A percentile compares a stretch with the other conserved stretches of the same genome.
Evolutionary conservation across 148 eudicot species (phyloP).

Genomic region (Gaultheria prostrata): DNA sequence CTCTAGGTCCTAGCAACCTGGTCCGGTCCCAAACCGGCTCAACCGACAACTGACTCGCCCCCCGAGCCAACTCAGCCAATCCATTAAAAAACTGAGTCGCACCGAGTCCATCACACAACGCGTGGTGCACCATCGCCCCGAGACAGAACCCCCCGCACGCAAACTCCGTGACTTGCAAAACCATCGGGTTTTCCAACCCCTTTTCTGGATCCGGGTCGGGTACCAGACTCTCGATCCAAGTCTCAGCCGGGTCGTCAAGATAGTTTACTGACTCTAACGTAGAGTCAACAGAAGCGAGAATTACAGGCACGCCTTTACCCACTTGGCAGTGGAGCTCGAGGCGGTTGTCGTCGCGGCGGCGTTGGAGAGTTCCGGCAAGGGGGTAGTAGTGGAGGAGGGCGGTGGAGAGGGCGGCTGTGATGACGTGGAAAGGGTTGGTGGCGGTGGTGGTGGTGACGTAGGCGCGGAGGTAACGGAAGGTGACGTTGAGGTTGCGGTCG

Average conservation of each 20-base stretch:
- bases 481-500: slow-evolving; percentile 59
- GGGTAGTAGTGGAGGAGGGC: slow-evolving; percentile 54
- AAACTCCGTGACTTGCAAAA: slow-evolving; percentile 49
- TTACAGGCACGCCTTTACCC: slow-evolving; percentile 36
- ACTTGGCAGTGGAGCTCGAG: slow-evolving; percentile 36
- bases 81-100: slow-evolving; percentile 55
- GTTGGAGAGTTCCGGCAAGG: slow-evolving; percentile 40
- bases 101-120: slow-evolving; percentile 64
- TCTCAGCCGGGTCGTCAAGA: slow-evolving; percentile 31
- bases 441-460: slow-evolving; percentile 20
- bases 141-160: slow-evolving; percentile 61
- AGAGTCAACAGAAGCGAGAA: slow-evolving; percentile 28
- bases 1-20: slow-evolving; percentile 51
- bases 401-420: slow-evolving; percentile 46
- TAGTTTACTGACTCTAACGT: slow-evolving; percentile 26
- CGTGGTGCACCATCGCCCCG: slow-evolving; percentile 55
- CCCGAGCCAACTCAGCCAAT: slow-evolving; percentile 59
- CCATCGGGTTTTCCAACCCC: slow-evolving; percentile 28
- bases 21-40: slow-evolving; percentile 63
- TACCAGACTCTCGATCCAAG: slow-evolving; percentile 29
- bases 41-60: slow-evolving; percentile 24
- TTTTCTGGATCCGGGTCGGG: slow-evolving; percentile 28
- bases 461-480: slow-evolving; percentile 64
- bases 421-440: slow-evolving; percentile 39
- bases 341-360: slow-evolving; percentile 22